Evolutionary conservation across 2,329 filamentous ascomycete genomes (phyloP), one percentile per base, ranked within the genome.

Genomic region (Talaromyces sp.): DNA sequence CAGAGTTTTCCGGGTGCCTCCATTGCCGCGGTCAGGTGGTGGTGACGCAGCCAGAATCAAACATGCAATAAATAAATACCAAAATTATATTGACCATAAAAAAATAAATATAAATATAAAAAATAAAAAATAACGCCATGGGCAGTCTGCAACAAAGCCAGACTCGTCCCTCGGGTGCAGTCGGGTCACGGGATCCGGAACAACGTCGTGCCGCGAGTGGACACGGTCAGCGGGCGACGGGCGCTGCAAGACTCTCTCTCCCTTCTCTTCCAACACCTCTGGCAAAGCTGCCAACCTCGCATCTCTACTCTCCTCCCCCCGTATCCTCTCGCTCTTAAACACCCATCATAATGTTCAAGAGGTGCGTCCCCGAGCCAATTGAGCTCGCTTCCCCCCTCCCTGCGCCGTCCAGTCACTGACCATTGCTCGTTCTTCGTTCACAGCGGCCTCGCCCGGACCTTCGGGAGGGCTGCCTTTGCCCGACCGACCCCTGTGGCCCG

Each of bases 401-500:
- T 51, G 18, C 50, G 33, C 23, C 34, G 28, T 54, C 18, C 57
- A 47, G 31, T 52, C 23, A 75, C 74, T 74, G 74, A 76, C 71
- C 68, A 66, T 65, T 69, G 47, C 42, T 33, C 28, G 56, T 27
- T 63, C 67, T 65, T 65, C 72, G 64, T 56, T n/a, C 62, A 60
- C 65, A 89, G 86, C 83, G 86, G 85, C 80, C 79, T 89, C 79
- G 83, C 85, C 81, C 82, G 85, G 81, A 82, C 83, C 79, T 82
- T 86, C 76, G 83, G 84, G 80, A 83, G 83, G 77, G 79, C 82
- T 75, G 79, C 82, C 72, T 79, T 84, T 75, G 79, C 82, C 75
- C 81, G 83, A 74, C 83, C 84, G 73, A 79, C 77, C 70, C 73
- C 82, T 74, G 74, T 79, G 73, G 77, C 78, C 76, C 82, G 81